phyloP scores from a whole-genome alignment of 2,329 filamentous ascomycete genomes.

The Pseudogymnoascus sp. region DNA sequence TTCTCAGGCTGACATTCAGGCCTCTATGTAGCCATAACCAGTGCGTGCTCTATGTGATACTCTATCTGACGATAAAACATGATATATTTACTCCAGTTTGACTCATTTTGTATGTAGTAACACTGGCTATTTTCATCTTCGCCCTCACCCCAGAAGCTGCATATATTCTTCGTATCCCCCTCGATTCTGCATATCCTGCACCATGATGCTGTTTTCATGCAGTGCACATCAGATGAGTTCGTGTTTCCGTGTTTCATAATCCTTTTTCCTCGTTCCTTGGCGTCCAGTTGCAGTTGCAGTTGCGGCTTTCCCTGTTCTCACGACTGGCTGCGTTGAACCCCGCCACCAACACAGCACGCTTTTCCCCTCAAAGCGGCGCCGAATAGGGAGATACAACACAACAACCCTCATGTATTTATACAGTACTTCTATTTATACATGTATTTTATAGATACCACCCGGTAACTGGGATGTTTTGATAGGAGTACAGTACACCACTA shows the following conservation, averaged over 20 bases:
- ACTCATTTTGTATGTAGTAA: not conserved
- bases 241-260: not conserved
- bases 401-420: not conserved
- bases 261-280: not conserved
- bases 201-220: not conserved
- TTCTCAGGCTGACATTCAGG: not conserved
- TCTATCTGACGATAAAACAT: not conserved
- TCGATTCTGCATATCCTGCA: not conserved
- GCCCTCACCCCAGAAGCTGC: not conserved
- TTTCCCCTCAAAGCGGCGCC: not conserved
- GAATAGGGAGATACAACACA: not conserved
- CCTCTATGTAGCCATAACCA: not conserved
- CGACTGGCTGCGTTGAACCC: not conserved
- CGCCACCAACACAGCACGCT: not conserved
- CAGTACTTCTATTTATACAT: not conserved
- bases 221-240: slow-evolving; percentile 1
- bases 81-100: not conserved
- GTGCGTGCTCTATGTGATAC: too few species aligned
- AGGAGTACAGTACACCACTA: not conserved
- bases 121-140: not conserved
- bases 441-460: not conserved
- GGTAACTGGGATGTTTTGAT: not conserved
- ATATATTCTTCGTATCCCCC: not conserved
- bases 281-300: not conserved
- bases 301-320: not conserved